phyloP scores from a whole-genome alignment of 2,329 filamentous ascomycete species.

The Raffaelea arxii region DNA sequence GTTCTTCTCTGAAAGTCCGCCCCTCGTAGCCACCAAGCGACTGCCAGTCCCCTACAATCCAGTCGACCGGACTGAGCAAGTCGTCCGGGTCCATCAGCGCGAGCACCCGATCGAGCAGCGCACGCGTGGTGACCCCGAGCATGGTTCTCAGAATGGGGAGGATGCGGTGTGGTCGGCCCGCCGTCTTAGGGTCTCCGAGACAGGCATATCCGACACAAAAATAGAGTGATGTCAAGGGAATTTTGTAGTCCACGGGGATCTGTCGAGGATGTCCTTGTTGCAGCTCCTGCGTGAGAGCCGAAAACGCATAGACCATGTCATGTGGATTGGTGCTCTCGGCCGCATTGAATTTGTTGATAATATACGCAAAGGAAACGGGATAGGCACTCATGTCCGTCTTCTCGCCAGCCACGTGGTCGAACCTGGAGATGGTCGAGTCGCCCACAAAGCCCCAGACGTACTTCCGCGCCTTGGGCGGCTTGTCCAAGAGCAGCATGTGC shows the following conservation, averaged over 20 bases:
- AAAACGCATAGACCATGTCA: not conserved
- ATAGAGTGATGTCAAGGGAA: not conserved
- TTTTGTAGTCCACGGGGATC: not conserved
- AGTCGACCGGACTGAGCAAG: too few relatives aligned
- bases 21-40: too few relatives aligned
- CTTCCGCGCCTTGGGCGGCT: not conserved
- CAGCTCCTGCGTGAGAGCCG: not conserved
- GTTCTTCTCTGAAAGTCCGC: too few relatives aligned
- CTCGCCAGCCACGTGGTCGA: not conserved
- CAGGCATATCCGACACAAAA: not conserved
- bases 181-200: too few relatives aligned
- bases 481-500: not conserved
- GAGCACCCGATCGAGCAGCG: too few relatives aligned
- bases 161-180: too few relatives aligned
- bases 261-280: not conserved
- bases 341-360: not conserved
- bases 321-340: not conserved
- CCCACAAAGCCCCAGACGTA: not conserved
- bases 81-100: too few relatives aligned
- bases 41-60: too few relatives aligned
- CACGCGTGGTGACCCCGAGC: too few relatives aligned
- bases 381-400: not conserved
- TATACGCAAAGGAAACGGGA: not conserved
- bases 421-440: not conserved
- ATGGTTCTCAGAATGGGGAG: too few relatives aligned